Evolutionary conservation across 805 yeast species (phyloP).

Genomic region (Starmerella etchellsii): DNA sequence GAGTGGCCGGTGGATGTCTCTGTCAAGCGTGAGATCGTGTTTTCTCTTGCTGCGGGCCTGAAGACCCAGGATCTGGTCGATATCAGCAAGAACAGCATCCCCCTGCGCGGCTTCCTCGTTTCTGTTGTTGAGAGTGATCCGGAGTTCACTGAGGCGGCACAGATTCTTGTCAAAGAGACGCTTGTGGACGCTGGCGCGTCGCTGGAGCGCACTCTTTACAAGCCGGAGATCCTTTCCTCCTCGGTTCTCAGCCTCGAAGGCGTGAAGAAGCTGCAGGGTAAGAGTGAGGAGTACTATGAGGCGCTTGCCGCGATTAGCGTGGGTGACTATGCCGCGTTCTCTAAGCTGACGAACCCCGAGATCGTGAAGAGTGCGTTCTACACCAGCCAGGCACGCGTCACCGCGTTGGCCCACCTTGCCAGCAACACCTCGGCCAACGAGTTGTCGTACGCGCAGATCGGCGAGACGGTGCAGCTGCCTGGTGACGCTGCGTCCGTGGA

Average conservation of each 20-base stretch:
- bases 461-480: constrained; percentile 23
- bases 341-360: constrained; percentile 1
- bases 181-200: constrained; percentile 9
- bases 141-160: constrained; percentile 13
- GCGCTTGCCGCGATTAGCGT: constrained; percentile 23
- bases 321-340: constrained; percentile 24
- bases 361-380: constrained; percentile 8
- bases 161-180: constrained; percentile 16
- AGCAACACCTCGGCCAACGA: constrained; percentile 7
- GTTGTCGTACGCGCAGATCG: constrained; percentile 27
- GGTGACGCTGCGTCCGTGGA: constrained; percentile 27
- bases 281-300: constrained; percentile 20
- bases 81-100: constrained; percentile 3
- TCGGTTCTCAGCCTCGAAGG: constrained; percentile 20
- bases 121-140: constrained; percentile 17
- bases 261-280: constrained; percentile 21
- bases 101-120: constrained; percentile 16
- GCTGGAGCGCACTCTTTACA: constrained; percentile 20
- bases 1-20: constrained; percentile 27
- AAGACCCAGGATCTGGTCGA: neutral
- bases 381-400: constrained; percentile 22
- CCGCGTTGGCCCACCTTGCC: constrained; percentile 25
- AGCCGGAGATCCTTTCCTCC: constrained; percentile 22
- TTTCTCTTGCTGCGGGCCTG: constrained; percentile 21
- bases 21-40: constrained; percentile 21